Base-by-base conservation (phyloP, 805 yeast species). In the Phaffomyces opuntiae region DNA sequence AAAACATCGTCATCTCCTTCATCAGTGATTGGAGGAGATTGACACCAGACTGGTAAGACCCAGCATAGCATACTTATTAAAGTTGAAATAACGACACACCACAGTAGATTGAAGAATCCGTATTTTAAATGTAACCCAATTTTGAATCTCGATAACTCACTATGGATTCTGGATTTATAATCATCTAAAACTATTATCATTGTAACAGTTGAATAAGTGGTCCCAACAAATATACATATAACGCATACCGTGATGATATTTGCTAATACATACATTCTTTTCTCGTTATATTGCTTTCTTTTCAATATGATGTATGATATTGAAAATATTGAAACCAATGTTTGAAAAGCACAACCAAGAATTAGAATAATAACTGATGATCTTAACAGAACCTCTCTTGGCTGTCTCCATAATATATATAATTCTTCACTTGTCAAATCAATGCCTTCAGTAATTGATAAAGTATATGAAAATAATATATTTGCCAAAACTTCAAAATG, bases 41-140 rank as follows among this genome's bases (percentile, higher is more conserved):
- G 74, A 63, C 82, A 80, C 84, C 85, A 72, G 14, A 63, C 49
- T 3, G 74, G 71, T 8, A 74, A 72, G 8, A 62, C 65, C 75
- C 75, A 71, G 9, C 53, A 32, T 11, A 55, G 33, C 47, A 56
- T 49, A 4, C 45, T 40, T 5, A 59, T 31, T n/a, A 55, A 19
- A 1, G 49, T 39, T 51, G 46, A 49, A 36, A 47, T 56, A 40
- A 67, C 55, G 1, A 65, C 50, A 5, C 64, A 12, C 78, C 78
- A 74, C 7, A 69, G 52, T 3, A 75, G 33, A 25, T 63, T 36
- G 46, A 72, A 66, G 73, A 75, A 78, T 0, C 59, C 45, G 0
- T 41, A 33, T 1, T 84, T 81, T 16, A 67, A 47, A 44, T 62
- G 63, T 40, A 77, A 54, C 9, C 56, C 47, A 12, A 80, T 62